phyloP scores from a whole-genome alignment of 768 basidiomycete species.

The Termitomyces eurrhizus region DNA sequence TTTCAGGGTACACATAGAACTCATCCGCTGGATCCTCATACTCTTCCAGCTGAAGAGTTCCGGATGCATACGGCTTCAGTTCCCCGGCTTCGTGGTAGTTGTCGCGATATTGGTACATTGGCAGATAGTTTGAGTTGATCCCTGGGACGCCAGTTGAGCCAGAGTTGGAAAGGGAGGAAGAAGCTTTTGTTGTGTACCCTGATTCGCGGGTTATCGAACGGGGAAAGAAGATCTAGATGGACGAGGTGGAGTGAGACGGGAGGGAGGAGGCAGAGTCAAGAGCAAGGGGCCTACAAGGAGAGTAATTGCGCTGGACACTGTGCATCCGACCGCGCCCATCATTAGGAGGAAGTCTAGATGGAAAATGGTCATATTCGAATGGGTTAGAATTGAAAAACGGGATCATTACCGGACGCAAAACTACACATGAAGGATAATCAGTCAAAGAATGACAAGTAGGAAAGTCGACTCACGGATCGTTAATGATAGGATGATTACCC shows the following conservation, averaged over 20 bases:
- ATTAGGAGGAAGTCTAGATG: conserved; percentile 63
- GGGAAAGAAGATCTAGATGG: conserved; percentile 68
- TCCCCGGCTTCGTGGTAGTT: not conserved
- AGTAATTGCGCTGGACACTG: conserved; percentile 78
- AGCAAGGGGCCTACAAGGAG: conserved; percentile 52
- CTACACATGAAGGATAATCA: conserved; percentile 24
- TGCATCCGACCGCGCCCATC: conserved; percentile 69
- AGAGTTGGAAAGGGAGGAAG: conserved; percentile 25
- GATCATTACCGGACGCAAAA: conserved; percentile 53
- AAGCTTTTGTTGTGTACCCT: conserved; percentile 50
- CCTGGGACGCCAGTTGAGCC: conserved; percentile 3
- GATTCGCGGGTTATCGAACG: conserved; percentile 64
- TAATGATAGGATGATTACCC: conserved; percentile 41
- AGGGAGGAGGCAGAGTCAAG: not conserved
- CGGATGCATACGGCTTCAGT: conserved; percentile 1
- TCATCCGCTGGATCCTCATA: not conserved
- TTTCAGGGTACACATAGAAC: not conserved
- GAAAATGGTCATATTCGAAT: not conserved
- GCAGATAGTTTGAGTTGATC: not conserved
- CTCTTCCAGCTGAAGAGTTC: not conserved
- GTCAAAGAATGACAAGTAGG: not conserved
- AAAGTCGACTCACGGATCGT: conserved; percentile 46
- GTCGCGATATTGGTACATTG: not conserved
- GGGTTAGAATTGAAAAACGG: not conserved
- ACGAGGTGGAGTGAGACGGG: not conserved